Evolutionary conservation across 345 rosid species (phyloP), one percentile per base, ranked within the genome.

Genomic region (Heritiera fomes): DNA sequence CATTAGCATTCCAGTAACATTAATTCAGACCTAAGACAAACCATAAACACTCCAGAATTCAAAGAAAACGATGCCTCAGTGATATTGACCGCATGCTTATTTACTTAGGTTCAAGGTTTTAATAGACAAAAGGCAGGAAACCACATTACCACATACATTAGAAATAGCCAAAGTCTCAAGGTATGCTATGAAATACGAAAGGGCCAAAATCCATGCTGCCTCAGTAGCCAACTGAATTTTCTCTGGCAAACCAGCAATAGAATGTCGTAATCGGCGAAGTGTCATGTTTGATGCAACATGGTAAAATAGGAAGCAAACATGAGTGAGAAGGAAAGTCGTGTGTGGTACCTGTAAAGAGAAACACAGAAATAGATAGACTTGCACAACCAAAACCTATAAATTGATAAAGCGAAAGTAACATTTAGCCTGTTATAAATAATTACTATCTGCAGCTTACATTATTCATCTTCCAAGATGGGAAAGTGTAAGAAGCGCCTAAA

Each of bases 391-490:
- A 55, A 77, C 40, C 50, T 59, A 75, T 40, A 78, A 60, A 47
- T 12, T 47, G 79, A 55, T 49, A 49, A 34, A 68, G 20, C 14
- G 15, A 43, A 30, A 55, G 4, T 45, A 1, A 49, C 15, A 81
- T 15, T 38, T 18, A 32, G 41, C n/a, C 13, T 7, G 47, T 18
- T 56, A 71, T 18, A 34, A 45, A 38, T 32, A 56, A 69, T 60
- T 73, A 56, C 43, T 11, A 60, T 62, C 78, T 53, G 68, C 30
- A 40, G 78, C 91, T 88, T 87, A 96, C 99, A 80, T 96, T 83
- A 79, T 96, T 96, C 99, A 96, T 96, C 88, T 83, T 96, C 99
- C 99, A 96, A 0, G 99, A 94, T 28, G 99, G 99, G 76, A 96
- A 96, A 66, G 98, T 94, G 82, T 96, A 96, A n/a, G 98, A 90